Conservation (phyloP, 192 early-diverging fungal genomes). For the Coemansia sp. region DNA sequence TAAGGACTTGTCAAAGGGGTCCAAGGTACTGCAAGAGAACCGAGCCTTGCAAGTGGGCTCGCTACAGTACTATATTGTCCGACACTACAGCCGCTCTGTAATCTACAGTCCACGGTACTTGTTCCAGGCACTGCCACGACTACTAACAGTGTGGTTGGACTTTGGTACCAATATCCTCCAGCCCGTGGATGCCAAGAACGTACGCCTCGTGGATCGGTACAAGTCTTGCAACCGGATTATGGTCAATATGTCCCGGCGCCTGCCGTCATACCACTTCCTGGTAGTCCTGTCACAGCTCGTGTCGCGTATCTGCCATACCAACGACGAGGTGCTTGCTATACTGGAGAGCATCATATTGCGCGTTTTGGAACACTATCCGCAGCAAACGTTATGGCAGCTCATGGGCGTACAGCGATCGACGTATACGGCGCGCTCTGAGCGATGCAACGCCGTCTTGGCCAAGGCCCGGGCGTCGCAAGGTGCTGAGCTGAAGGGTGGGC, state of each 20-base stretch:
- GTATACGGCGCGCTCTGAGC: conserved; percentile 60
- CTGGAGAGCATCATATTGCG: conserved; percentile 71
- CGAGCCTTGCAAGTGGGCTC: conserved; percentile 27
- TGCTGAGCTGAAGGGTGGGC: conserved; percentile 1
- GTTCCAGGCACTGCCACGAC: conserved; percentile 80
- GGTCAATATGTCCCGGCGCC: conserved; percentile 56
- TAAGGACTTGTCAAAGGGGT: conserved; percentile 12
- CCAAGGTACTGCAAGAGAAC: conserved; percentile 29
- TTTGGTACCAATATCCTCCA: conserved; percentile 54
- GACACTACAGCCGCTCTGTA: conserved; percentile 58
- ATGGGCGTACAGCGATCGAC: conserved; percentile 72
- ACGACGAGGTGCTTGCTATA: conserved; percentile 64
- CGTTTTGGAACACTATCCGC: conserved; percentile 73
- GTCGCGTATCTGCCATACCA: conserved; percentile 80
- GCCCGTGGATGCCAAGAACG: conserved; percentile 42
- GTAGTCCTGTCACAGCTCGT: conserved; percentile 83
- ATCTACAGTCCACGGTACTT: conserved; percentile 73
- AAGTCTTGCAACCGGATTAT: conserved; percentile 58
- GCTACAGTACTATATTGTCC: conserved; percentile 50
- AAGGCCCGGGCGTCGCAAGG: conserved; percentile 56
- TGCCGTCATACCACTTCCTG: conserved; percentile 73
- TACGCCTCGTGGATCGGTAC: conserved; percentile 51
- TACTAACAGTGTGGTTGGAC: conserved; percentile 86
- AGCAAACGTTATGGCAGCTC: conserved; percentile 89
- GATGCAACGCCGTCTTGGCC: conserved; percentile 66